Percentiles rank a stretch among this genome's conserved stretches.
Conservation (phyloP, 2,329 filamentous ascomycete species). For the Diaporthe ampelina region DNA sequence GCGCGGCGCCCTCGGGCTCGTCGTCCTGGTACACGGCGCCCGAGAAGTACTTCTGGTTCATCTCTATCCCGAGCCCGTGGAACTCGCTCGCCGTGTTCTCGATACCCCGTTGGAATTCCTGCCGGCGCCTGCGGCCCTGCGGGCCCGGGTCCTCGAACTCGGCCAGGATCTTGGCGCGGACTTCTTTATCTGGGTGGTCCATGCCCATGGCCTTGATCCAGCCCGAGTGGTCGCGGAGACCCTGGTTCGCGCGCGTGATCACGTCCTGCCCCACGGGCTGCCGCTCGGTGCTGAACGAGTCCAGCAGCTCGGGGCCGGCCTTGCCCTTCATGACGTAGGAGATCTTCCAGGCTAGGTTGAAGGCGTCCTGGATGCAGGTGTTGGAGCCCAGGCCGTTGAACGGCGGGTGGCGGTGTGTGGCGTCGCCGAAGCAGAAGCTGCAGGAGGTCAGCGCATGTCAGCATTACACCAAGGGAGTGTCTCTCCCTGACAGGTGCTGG, state of each 20-base stretch:
- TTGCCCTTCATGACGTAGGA: conserved; percentile 60
- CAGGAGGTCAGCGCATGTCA: conserved; percentile 42
- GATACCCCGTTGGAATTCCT: conserved; percentile 57
- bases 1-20: conserved; percentile 57
- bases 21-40: conserved; percentile 60
- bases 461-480: background rate
- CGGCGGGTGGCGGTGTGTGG: conserved; percentile 71
- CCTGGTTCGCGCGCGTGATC: conserved; percentile 69
- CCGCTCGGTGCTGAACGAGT: conserved; percentile 60
- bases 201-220: conserved; percentile 63
- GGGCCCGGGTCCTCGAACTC: conserved; percentile 56
- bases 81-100: conserved; percentile 62
- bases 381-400: conserved; percentile 70
- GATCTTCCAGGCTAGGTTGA: conserved; percentile 70
- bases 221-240: conserved; percentile 63
- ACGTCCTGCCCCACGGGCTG: conserved; percentile 64
- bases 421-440: conserved; percentile 69
- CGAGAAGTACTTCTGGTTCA: conserved; percentile 69
- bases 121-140: conserved; percentile 55
- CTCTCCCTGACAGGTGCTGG: too few species aligned
- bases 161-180: conserved; percentile 55
- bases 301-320: conserved; percentile 55
- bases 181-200: conserved; percentile 53
- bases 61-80: conserved; percentile 69
- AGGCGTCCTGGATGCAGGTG: conserved; percentile 70